Percentiles rank a stretch among this genome's conserved stretches.
phyloP scores from a whole-genome alignment of 2,329 filamentous ascomycete genomes.

The Ceratocystis huliohia region DNA sequence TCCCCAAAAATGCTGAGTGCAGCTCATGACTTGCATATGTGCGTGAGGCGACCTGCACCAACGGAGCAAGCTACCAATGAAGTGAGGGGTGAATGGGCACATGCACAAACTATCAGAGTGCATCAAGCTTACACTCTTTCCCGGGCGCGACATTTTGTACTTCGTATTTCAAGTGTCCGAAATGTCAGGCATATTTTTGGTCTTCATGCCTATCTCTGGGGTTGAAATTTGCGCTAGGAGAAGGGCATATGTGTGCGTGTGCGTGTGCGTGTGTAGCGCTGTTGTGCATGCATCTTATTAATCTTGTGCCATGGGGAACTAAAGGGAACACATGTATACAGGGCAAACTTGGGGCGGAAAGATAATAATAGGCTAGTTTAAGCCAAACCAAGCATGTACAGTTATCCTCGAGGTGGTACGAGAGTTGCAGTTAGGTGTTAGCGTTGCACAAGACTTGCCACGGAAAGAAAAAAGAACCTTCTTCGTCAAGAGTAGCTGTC shows the following conservation, averaged over 20 bases:
- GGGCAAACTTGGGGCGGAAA: background rate
- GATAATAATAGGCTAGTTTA: background rate
- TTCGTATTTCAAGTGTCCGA: background rate
- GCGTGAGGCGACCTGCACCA: background rate
- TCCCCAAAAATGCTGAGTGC: background rate
- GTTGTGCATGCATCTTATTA: background rate
- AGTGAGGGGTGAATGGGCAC: background rate
- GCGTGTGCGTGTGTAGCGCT: background rate
- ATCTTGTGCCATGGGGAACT: background rate
- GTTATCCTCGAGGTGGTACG: background rate
- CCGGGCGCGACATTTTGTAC: background rate
- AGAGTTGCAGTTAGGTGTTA: background rate
- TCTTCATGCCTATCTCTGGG: background rate
- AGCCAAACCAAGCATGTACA: background rate
- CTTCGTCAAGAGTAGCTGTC: background rate
- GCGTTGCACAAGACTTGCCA: background rate
- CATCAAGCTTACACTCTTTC: background rate
- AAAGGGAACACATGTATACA: background rate
- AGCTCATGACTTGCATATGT: background rate
- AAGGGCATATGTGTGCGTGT: too few species aligned
- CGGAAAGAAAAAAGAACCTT: background rate
- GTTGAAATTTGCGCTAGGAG: too few species aligned
- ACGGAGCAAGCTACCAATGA: background rate
- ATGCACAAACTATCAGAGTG: background rate
- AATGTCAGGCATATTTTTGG: background rate